phyloP scores from a whole-genome alignment of 2,329 filamentous ascomycete genomes.

The Emericellopsis atlantica region DNA sequence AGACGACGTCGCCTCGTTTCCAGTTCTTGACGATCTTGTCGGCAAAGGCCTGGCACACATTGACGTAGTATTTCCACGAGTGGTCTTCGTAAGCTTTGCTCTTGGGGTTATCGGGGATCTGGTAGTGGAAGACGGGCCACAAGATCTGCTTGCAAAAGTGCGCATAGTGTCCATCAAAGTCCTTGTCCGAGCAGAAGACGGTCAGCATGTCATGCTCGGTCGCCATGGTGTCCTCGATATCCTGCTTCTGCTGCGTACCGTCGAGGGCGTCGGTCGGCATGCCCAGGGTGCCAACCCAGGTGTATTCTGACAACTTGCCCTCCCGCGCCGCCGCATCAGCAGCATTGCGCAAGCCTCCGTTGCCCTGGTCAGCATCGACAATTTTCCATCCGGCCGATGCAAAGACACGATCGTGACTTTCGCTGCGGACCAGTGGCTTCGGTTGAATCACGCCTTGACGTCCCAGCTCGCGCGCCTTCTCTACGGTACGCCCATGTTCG shows the following conservation, averaged over 20 bases:
- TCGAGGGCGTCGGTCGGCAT: constrained; percentile 85
- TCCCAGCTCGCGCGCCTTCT: constrained; percentile 45
- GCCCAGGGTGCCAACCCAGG: constrained; percentile 85
- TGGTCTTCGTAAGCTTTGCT: constrained; percentile 97
- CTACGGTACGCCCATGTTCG: constrained; percentile 46
- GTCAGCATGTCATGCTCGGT: constrained; percentile 73
- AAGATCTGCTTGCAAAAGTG: constrained; percentile 97
- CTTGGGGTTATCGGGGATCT: constrained; percentile 94
- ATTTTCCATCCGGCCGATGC: constrained; percentile 73
- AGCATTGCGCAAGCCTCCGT: constrained; percentile 83
- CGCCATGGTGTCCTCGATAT: constrained; percentile 71
- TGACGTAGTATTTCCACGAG: constrained; percentile 90
- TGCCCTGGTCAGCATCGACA: constrained; percentile 78
- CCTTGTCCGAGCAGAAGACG: constrained; percentile 79
- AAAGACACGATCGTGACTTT: constrained; percentile 58
- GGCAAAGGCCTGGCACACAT: constrained; percentile 85
- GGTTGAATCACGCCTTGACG: constrained; percentile 47
- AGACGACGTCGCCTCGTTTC: constrained; percentile 86
- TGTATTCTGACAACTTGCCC: constrained; percentile 53
- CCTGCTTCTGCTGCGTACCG: constrained; percentile 60
- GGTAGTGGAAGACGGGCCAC: constrained; percentile 97
- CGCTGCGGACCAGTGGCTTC: constrained; percentile 35
- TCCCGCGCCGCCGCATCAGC: constrained; percentile 64
- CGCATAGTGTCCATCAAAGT: constrained; percentile 87
- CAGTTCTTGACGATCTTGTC: constrained; percentile 83